These are phyloP conservation scores for Ophiocordyceps polyrhachis-furcata DNA, from an alignment of 2,329 filamentous ascomycete species.

Conservation along the genomic window DNA sequence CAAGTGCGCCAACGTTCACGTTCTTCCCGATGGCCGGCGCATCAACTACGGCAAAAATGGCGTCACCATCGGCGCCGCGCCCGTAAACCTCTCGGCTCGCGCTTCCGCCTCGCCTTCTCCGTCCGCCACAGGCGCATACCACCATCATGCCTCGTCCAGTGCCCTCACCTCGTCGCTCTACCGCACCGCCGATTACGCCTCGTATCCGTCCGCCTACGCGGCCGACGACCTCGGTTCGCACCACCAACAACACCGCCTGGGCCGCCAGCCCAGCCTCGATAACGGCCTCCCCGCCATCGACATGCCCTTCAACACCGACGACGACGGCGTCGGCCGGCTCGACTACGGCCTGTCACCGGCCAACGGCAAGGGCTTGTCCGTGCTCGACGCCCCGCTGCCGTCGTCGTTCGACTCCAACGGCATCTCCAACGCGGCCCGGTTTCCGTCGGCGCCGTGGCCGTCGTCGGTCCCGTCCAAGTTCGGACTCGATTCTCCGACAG, in stretches of 20 bases:
- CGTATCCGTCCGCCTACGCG: conserved; percentile 19
- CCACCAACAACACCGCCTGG: conserved; percentile 17
- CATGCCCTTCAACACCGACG: conserved; percentile 38
- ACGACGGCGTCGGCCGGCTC: conserved; percentile 25
- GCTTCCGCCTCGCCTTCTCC: conserved; percentile 30
- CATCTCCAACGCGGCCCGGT: conserved; percentile 76
- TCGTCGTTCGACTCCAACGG: conserved; percentile 94
- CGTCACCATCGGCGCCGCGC: conserved; percentile 42
- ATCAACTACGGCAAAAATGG: conserved; percentile 63
- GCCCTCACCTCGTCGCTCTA: conserved; percentile 45
- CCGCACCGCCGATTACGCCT: conserved; percentile 18
- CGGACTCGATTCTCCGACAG: conserved; percentile 67
- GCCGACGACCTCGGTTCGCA: conserved; percentile 17
- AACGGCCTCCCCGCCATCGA: conserved; percentile 39
- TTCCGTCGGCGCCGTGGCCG: conserved; percentile 61
- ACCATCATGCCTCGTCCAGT: conserved; percentile 35
- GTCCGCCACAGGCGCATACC: conserved; percentile 9
- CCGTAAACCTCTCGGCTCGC: conserved; percentile 45
- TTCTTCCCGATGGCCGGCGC: conserved; percentile 79
- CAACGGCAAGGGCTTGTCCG: conserved; percentile 56
- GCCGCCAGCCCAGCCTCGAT: conserved; percentile 32
- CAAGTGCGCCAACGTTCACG: conserved; percentile 92
- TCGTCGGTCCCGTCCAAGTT: conserved; percentile 88
- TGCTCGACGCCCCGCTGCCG: conserved; percentile 79
- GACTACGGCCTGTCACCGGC: conserved; percentile 66